Percentiles rank a stretch among this genome's conserved stretches.
phyloP scores from a whole-genome alignment of 2,329 filamentous ascomycete species.

The Aspergillus sergii region DNA sequence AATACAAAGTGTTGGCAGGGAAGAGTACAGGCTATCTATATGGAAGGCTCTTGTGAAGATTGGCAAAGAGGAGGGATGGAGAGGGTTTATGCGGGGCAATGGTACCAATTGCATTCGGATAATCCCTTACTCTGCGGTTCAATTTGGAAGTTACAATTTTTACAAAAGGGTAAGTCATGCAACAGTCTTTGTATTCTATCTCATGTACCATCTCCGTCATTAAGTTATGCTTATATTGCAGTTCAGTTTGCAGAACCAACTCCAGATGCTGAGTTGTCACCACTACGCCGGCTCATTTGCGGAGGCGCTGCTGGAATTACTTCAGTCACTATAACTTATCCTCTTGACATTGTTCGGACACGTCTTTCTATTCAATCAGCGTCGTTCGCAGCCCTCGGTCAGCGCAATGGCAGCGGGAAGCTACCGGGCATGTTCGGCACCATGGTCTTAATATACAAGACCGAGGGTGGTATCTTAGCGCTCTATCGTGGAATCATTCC shows the following conservation, averaged over 20 bases:
- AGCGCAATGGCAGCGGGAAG: slow-evolving; percentile 59
- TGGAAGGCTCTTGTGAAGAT: slow-evolving; percentile 89
- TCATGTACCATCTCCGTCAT: neutral
- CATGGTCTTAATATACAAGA: slow-evolving; percentile 81
- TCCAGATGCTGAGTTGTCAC: slow-evolving; percentile 72
- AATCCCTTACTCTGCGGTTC: slow-evolving; percentile 95
- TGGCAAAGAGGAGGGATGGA: slow-evolving; percentile 96
- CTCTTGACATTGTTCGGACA: slow-evolving; percentile 95
- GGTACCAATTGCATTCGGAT: slow-evolving; percentile 98
- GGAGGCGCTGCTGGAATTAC: slow-evolving; percentile 92
- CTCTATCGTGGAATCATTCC: slow-evolving; percentile 95
- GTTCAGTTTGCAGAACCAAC: slow-evolving; percentile 72
- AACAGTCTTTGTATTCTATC: neutral
- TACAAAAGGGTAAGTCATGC: slow-evolving; percentile 77
- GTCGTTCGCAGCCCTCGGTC: slow-evolving; percentile 79
- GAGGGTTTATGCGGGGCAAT: slow-evolving; percentile 96
- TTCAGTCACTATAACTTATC: slow-evolving; percentile 92
- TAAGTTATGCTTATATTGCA: slow-evolving; percentile 14
- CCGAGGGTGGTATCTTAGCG: slow-evolving; percentile 80
- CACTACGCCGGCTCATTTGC: slow-evolving; percentile 78
- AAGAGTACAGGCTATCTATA: slow-evolving; percentile 92
- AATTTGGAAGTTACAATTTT: slow-evolving; percentile 97
- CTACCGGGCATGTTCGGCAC: slow-evolving; percentile 93
- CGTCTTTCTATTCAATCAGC: slow-evolving; percentile 94
- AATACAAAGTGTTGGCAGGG: slow-evolving; percentile 84